A percentile compares a stretch with the other conserved stretches of the same genome.
Evolutionary conservation across 495 filamentous ascomycete species (phyloP).

Genomic region (Penicilliopsis zonata): DNA sequence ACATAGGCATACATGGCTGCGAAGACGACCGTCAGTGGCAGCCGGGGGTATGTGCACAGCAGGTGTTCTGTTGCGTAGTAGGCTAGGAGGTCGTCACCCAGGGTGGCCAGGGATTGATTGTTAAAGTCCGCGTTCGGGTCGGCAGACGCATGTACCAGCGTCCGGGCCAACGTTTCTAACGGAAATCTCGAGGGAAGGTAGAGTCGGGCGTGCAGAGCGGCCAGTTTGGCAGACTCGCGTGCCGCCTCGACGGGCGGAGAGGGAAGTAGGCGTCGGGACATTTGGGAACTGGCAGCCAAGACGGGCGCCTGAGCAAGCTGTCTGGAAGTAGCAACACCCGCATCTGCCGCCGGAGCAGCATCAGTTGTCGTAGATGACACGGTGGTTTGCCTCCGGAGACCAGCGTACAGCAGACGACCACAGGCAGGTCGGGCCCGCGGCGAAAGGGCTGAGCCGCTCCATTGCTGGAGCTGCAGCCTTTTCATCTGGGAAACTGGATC

Average conservation of each 20-base stretch:
- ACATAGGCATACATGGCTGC: slow-evolving; percentile 74
- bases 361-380: no score
- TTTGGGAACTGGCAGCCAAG: slow-evolving; percentile 10
- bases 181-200: slow-evolving; percentile 72
- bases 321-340: slow-evolving; percentile 10
- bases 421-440: slow-evolving; percentile 39
- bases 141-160: slow-evolving; percentile 74
- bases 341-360: slow-evolving; percentile 16
- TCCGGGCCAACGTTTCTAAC: slow-evolving; percentile 71
- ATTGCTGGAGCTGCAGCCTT: slow-evolving; percentile 57
- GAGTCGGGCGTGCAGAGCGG: slow-evolving; percentile 86
- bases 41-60: slow-evolving; percentile 73
- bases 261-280: slow-evolving; percentile 32
- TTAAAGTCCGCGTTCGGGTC: slow-evolving; percentile 66
- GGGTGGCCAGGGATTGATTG: slow-evolving; percentile 66
- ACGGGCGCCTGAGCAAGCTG: slow-evolving; percentile 12
- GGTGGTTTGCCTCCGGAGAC: slow-evolving; percentile 27
- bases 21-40: slow-evolving; percentile 72
- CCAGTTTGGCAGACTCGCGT: slow-evolving; percentile 74
- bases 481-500: slow-evolving; percentile 41
- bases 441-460: slow-evolving; percentile 58
- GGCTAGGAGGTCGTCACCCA: slow-evolving; percentile 72
- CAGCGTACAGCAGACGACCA: slow-evolving; percentile 29
- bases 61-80: slow-evolving; percentile 84
- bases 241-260: slow-evolving; percentile 61